phyloP scores from a whole-genome alignment of 2,329 filamentous ascomycete genomes.

The Dactylonectria macrodidyma region DNA sequence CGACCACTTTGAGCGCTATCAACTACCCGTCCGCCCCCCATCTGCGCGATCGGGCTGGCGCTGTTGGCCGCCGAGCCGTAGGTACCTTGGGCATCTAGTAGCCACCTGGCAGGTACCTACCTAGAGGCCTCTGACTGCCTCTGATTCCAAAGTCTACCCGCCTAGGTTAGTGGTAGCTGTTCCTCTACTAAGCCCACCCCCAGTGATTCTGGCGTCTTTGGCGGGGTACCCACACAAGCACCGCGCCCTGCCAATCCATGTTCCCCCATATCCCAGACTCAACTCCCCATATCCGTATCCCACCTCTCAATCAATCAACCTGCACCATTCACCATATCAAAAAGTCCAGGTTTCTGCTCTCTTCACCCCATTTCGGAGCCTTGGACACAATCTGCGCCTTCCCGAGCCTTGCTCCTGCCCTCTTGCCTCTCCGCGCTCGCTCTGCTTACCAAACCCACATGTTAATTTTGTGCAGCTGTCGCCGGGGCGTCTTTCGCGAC shows the following conservation, averaged over 20 bases:
- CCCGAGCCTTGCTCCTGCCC: slow-evolving; percentile 32
- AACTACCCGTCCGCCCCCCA: slow-evolving; percentile 5
- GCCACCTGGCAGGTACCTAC: too few relatives aligned
- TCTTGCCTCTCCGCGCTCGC: slow-evolving; percentile 40
- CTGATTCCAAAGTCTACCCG: slow-evolving; percentile 18
- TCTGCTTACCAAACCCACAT: slow-evolving; percentile 62
- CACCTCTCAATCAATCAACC: slow-evolving; percentile 40
- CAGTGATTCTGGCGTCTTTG: slow-evolving; percentile 38
- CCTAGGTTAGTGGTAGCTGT: slow-evolving; percentile 10
- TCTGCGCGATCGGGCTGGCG: slow-evolving; percentile 8
- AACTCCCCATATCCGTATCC: slow-evolving; percentile 43
- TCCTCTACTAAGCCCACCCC: slow-evolving; percentile 39
- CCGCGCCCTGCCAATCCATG: slow-evolving; percentile 52
- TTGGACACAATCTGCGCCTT: slow-evolving; percentile 16
- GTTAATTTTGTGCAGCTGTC: slow-evolving; percentile 69
- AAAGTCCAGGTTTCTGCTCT: slow-evolving; percentile 29
- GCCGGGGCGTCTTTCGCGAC: slow-evolving; percentile 69
- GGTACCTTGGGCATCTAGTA: background rate
- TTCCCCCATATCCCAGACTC: slow-evolving; percentile 44
- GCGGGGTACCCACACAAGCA: slow-evolving; percentile 57
- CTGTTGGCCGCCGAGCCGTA: slow-evolving; percentile 11
- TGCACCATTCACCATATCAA: slow-evolving; percentile 32
- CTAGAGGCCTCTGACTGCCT: background rate
- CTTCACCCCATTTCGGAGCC: slow-evolving; percentile 22
- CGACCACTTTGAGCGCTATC: slow-evolving; percentile 11